Base-by-base conservation (phyloP, 352 stramenopile genomes). In the Albugo laibachii region DNA sequence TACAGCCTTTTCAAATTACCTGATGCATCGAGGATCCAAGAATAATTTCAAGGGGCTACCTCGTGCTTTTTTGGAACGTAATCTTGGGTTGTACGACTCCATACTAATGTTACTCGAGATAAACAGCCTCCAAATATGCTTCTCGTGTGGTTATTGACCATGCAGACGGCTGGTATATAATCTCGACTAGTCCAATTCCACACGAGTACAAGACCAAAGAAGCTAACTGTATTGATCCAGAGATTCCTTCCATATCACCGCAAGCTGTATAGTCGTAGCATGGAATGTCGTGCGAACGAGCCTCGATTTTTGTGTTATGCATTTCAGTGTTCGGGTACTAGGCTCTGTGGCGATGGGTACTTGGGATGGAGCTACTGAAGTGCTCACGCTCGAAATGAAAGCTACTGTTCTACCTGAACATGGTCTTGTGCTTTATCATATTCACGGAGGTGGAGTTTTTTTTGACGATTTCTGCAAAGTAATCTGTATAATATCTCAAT, bases 401-500 rank as follows among this genome's bases (percentile, higher is more conserved):
- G 57, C 59, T 2, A 83, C 74, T 18, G 78, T 74, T 0, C 61
- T 92, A 24, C 78, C 78, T 0, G 65, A 65, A 1, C 59, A 67
- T 10, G 59, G 70, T 0, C 78, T 75, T 0, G 80, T 92, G 41
- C 59, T 93, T 0, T 54, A 91, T 11, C 91, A 93, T 46, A 78
- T 92, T 31, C 80, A 93, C 39, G 80, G 80, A 16, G 80, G 80
- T 11, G 80, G 78, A 1, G n/a, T n/a, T 93, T 89, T 49, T 88
- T 93, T 38, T 75, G 73, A 0, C 68, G 75, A n/a, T 91, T 89
- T 53, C 81, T 92, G 48, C 78, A 75, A 11, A 86, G 85, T 45
- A 78, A 92, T 49, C 76, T 78, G 10, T 65, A 80, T 41, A 86
- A 81, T 37, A 42, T 92, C 47, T 81, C 69, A 1, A 54, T 61